These are phyloP conservation scores for Leishmania lainsoni DNA, from an alignment of 208 protist genomes.

Conservation along the genomic window DNA sequence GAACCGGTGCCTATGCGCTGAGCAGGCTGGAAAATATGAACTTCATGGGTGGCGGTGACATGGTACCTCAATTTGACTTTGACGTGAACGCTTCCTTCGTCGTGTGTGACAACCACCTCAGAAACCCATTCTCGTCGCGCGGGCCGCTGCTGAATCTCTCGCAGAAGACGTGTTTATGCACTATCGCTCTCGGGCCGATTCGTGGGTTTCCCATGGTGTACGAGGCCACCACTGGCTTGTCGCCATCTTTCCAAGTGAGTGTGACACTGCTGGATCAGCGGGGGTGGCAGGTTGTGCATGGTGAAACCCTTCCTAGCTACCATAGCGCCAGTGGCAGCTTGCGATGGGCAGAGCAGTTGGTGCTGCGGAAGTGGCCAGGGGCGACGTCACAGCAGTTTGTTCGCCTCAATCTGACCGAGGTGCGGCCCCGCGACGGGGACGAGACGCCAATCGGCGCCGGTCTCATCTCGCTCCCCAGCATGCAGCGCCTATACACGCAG, in stretches of 20 bases:
- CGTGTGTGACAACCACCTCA: conserved; percentile 37
- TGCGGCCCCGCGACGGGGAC: conserved; percentile 78
- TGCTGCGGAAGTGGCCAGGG: conserved; percentile 87
- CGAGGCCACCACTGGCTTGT: conserved; percentile 70
- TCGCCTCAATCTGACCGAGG: conserved; percentile 89
- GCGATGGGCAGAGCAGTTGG: conserved; percentile 81
- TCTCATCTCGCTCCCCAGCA: conserved; percentile 75
- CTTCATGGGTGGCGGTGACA: conserved; percentile 18
- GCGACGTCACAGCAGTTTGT: conserved; percentile 80
- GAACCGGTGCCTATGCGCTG: conserved; percentile 1
- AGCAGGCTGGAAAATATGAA: conserved; percentile 19
- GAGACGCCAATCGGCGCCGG: conserved; percentile 86
- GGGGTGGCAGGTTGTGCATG: conserved; percentile 80
- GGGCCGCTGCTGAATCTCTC: conserved; percentile 75
- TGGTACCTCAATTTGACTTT: conserved; percentile 40
- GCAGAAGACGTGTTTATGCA: conserved; percentile 85
- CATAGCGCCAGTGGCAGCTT: conserved; percentile 87
- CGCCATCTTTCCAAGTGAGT: conserved; percentile 85
- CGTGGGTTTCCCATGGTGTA: conserved; percentile 88
- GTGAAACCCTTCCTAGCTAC: conserved; percentile 85
- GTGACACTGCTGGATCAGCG: conserved; percentile 84
- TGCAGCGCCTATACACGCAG: conserved; percentile 60
- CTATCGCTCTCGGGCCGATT: conserved; percentile 78
- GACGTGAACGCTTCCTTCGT: conserved; percentile 68
- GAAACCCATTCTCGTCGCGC: conserved; percentile 38